Evolutionary conservation across 768 basidiomycete genomes (phyloP), one percentile per base, ranked within the genome.

Genomic region (Wakefieldia striispora): DNA sequence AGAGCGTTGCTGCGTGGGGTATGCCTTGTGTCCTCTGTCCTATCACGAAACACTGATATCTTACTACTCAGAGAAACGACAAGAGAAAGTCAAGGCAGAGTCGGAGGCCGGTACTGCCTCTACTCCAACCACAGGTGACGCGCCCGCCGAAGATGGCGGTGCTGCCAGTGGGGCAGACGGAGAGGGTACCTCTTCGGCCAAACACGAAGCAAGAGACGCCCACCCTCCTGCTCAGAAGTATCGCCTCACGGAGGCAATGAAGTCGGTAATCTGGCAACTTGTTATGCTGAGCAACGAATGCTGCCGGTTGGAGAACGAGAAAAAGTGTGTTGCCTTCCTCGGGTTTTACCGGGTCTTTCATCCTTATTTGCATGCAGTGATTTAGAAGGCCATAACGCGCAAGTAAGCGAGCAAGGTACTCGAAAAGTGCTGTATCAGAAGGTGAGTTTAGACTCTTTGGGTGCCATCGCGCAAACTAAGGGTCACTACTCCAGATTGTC

Each of bases 251-350:
- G 92, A 94, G 50, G 64, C 66, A 51, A 90, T 95, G 88, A 89
- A 90, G 72, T 67, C 66, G 35, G 78, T 82, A 24, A 80, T 94
- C 54, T 94, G 88, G 88, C 78, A 86, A 64, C 73, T 92, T 7
- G 88, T 91, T 46, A 74, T 83, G 63, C 61, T 93, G 49, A 91
- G 88, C 63, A 91, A 92, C 60, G 88, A 91, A 70, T 84, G 84
- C 47, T 90, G 87, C 68, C 74, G 87, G 51, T 47, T 79, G 37
- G 71, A 82, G 69, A 82, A 82, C 50, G 82, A 83, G 73, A 83
- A 83, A 62, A 81, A 81, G 81, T 83, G 58, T 11, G 52, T 49
- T 20, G 26, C 38, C 42, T 31, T 16, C 24, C 35, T 44, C 36
- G 12, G 14, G 1, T 49, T 13, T 47, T 20, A 20, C 29, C 24